phyloP scores from a whole-genome alignment of 805 yeast genomes.

The Myxozyma neotropica region DNA sequence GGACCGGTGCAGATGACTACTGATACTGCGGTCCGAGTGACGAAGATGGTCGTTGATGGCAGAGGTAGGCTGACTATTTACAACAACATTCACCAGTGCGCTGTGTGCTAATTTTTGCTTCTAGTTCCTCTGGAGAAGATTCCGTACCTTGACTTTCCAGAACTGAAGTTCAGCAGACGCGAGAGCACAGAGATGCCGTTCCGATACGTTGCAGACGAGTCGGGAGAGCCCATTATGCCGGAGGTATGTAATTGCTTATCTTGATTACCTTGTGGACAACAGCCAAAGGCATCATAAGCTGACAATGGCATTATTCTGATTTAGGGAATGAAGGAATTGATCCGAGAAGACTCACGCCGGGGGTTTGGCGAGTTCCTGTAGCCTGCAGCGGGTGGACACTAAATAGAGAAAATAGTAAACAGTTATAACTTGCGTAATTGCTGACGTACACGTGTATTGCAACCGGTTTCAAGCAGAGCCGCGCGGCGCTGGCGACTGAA shows the following conservation, averaged over 20 bases:
- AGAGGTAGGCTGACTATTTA: slow-evolving; percentile 42
- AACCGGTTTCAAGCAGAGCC: too few species aligned
- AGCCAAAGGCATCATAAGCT: neutral
- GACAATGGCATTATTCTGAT: neutral
- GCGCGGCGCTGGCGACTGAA: too few species aligned
- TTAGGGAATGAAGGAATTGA: slow-evolving; percentile 81
- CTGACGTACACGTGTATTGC: too few species aligned
- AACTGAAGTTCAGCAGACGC: slow-evolving; percentile 79
- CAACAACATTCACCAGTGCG: too few species aligned
- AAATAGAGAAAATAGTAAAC: neutral
- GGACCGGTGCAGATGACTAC: slow-evolving; percentile 95
- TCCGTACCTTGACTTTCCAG: slow-evolving; percentile 89
- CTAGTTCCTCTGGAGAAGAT: slow-evolving; percentile 63
- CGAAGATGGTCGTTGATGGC: slow-evolving; percentile 73
- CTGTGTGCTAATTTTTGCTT: neutral
- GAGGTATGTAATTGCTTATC: slow-evolving; percentile 40
- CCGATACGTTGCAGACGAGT: slow-evolving; percentile 70
- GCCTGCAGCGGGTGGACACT: neutral
- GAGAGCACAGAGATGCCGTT: slow-evolving; percentile 99
- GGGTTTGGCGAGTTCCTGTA: slow-evolving; percentile 46
- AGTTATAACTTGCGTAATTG: too few species aligned
- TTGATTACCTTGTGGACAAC: too few species aligned
- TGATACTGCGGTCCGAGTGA: slow-evolving; percentile 93
- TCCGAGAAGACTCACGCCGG: slow-evolving; percentile 82
- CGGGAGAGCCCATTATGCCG: slow-evolving; percentile 79